Conservation (phyloP, 2,329 filamentous ascomycete species). For the Alternaria sp. region DNA sequence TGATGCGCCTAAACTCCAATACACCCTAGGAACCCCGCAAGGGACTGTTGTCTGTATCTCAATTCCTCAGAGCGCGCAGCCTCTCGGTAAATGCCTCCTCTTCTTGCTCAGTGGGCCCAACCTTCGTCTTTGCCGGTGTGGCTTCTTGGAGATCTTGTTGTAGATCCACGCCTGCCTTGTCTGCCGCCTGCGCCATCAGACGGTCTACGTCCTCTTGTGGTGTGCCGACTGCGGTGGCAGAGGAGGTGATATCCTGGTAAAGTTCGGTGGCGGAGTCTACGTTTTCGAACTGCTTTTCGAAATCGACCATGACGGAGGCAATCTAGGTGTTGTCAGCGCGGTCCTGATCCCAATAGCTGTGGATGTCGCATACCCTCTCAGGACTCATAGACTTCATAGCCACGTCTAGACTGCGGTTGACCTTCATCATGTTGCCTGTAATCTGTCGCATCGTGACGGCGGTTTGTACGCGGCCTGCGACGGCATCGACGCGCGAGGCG, state of each 20-base stretch:
- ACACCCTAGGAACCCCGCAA: background rate
- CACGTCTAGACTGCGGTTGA: conserved; percentile 66
- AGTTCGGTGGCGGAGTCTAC: conserved; percentile 65
- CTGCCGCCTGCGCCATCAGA: conserved; percentile 82
- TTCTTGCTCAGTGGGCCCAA: conserved; percentile 76
- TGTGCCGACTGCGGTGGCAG: conserved; percentile 75
- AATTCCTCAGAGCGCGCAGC: conserved; percentile 61
- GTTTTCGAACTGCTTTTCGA: conserved; percentile 64
- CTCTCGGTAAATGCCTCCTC: conserved; percentile 74
- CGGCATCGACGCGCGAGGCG: conserved; percentile 65
- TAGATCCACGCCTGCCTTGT: conserved; percentile 85
- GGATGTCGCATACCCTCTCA: conserved; percentile 58
- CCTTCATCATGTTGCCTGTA: conserved; percentile 67
- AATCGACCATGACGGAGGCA: conserved; percentile 70
- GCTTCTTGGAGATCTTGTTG: conserved; percentile 73
- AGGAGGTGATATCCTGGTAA: conserved; percentile 84
- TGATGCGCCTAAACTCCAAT: conserved; percentile 2
- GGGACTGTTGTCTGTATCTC: background rate
- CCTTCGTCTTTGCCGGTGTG: conserved; percentile 61
- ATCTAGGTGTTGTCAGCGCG: conserved; percentile 55
- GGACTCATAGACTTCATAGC: conserved; percentile 70
- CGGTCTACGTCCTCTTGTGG: conserved; percentile 87
- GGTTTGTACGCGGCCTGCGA: conserved; percentile 66
- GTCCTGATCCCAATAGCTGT: background rate
- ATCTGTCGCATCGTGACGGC: conserved; percentile 69